Evolutionary conservation across 129 eudicot species (phyloP).

Genomic region (Rutidosis leptorrhynchoides): DNA sequence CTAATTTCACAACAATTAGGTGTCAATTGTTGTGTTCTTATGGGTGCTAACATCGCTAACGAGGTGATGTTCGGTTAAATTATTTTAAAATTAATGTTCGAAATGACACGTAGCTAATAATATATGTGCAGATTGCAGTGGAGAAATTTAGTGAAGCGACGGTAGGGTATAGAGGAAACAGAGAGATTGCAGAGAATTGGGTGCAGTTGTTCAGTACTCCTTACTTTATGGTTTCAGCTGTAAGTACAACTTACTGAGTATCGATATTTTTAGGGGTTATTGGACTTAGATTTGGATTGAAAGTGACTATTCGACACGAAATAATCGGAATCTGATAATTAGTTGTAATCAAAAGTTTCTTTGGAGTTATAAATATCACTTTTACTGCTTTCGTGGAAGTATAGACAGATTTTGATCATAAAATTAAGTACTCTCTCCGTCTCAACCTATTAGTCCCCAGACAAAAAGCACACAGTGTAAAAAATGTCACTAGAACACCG

Average conservation of each 20-base stretch:
- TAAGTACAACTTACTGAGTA: slow-evolving; percentile 39
- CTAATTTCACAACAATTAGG: slow-evolving; percentile 68
- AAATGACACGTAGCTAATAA: slow-evolving; percentile 15
- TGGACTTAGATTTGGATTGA: not conserved
- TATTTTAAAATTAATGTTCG: not conserved
- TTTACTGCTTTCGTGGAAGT: not conserved
- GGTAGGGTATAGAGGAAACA: slow-evolving; percentile 74
- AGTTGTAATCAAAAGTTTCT: not conserved
- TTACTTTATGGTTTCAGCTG: slow-evolving; percentile 91
- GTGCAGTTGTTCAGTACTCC: slow-evolving; percentile 76
- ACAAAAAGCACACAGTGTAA: too few species aligned
- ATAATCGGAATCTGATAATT: not conserved
- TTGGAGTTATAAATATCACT: not conserved
- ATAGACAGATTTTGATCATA: not conserved
- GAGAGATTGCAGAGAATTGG: slow-evolving; percentile 86
- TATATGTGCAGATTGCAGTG: slow-evolving; percentile 70
- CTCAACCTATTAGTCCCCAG: too few species aligned
- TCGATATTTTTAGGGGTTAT: not conserved
- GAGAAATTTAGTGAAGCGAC: slow-evolving; percentile 99
- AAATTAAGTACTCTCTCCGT: too few species aligned
- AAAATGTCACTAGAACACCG: too few species aligned
- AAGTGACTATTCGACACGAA: not conserved
- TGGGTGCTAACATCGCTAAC: slow-evolving; percentile 99
- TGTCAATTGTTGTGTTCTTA: slow-evolving; percentile 84
- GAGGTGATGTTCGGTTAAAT: slow-evolving; percentile 51